Base-by-base conservation (phyloP, 257 asterid genomes). In the Nemophila menziesii region DNA sequence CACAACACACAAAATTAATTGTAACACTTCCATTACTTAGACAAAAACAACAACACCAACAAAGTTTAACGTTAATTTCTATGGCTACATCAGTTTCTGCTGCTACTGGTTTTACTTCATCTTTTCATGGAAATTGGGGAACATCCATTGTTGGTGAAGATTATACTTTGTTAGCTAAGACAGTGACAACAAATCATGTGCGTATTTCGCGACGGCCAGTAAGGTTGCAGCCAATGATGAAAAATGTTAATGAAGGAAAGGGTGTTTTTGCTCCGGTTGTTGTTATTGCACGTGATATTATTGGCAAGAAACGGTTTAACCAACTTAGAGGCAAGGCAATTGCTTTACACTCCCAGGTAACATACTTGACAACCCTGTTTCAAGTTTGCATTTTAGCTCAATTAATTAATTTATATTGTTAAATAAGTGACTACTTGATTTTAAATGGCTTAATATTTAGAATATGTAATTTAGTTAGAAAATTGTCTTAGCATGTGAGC, bases 281-380 rank as follows among this genome's bases (percentile, higher is more conserved):
- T 14, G 70, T 89, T 33, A 41, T 71, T 22, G 56, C 78, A 0
- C 68, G 98, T 50, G 69, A 71, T 55, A 68, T 89, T 55, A 38
- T 89, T 8, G 98, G 98, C 52, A 89, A 84, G 66, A 89, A 80
- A 65, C 63, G 79, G 20, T 89, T 89, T 68, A 89, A 84, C 60
- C 93, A 74, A 65, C 71, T 89, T 10, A 71, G 98, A 59, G 96
- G 98, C 19, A 89, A 84, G 68, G 98, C 98, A 54, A 84, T 84
- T 68, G 89, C 95, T 58, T 65, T 89, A 45, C 95, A 80, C 73
- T 89, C 98, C 3, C 98, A 84, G 98, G 98, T 80, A 61, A 19
- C 18, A n/a, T 26, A 12, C 15, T 27, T 8, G 18, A 20, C 39
- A n/a, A n/a, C n/a, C n/a, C n/a, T n/a, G n/a, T n/a, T n/a, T n/a